Conservation (phyloP, 805 yeast species). For the Candida stauntonica region DNA sequence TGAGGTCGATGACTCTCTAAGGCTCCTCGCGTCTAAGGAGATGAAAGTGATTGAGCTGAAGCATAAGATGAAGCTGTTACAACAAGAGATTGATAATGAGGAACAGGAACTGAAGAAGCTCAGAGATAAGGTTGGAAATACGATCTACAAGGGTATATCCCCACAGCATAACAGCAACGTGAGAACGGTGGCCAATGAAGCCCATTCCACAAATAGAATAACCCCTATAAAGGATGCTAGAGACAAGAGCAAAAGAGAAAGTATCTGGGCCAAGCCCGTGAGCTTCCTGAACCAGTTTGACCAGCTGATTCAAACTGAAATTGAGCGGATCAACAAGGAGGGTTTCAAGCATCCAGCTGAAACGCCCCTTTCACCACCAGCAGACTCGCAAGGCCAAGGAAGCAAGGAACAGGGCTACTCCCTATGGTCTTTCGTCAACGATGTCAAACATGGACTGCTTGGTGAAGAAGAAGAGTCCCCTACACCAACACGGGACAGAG, state of each 20-base stretch:
- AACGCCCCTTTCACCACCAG: not conserved
- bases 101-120: conserved; percentile 30
- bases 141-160: conserved; percentile 25
- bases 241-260: conserved; percentile 17
- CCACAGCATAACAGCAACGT: conserved; percentile 11
- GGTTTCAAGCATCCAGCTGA: conserved; percentile 14
- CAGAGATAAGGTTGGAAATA: conserved; percentile 31
- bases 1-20: conserved; percentile 50
- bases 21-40: conserved; percentile 64
- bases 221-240: not conserved
- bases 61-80: conserved; percentile 40
- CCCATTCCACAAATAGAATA: not conserved
- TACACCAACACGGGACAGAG: too few species aligned
- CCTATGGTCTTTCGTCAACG: conserved; percentile 48
- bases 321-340: conserved; percentile 44
- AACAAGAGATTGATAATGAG: conserved; percentile 43
- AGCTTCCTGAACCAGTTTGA: conserved; percentile 65
- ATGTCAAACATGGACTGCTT: conserved; percentile 39
- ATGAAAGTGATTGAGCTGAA: conserved; percentile 62
- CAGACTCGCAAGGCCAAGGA: conserved; percentile 3
- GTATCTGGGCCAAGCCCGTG: conserved; percentile 50
- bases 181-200: not conserved
- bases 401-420: conserved; percentile 31
- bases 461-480: conserved; percentile 30
- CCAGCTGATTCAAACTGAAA: conserved; percentile 57